Base-by-base conservation (phyloP, 169 alveolate genomes). In the Fabrea salina region DNA sequence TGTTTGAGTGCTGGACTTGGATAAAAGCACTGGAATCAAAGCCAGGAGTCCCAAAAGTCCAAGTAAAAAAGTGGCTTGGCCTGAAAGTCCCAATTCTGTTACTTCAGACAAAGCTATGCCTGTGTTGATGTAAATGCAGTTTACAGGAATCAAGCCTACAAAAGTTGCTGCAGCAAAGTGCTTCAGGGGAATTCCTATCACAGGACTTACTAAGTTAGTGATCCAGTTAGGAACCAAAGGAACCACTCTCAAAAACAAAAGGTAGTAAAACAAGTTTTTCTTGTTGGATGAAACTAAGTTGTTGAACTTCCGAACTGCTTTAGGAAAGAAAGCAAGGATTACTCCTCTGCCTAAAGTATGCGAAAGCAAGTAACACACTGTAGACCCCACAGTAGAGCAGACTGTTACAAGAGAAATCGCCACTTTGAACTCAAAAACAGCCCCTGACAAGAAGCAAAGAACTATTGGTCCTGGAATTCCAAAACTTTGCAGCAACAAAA, bases 401-500 rank as follows among this genome's bases (percentile, higher is more conserved):
- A 58, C 59, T 32, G 91, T 82, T 13, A 91, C 96, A n/a, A 88
- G 22, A 32, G 61, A 11, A 25, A 87, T 81, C 39, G 91, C 94
- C 5, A 32, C 40, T 33, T 77, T 66, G 6, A 81, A 64, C 2
- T 94, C 96, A 82, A 88, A 91, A 6, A 91, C 59, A 25, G 92
- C 86, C n/a, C 95, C 96, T 1, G 94, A 71, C 33, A 91, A 61
- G 39, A 91, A 68, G 68, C 92, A 83, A 37, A 91, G 59, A 51
- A 91, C 82, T n/a, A 91, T 79, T 25, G 96, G 94, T 1, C 96
- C 96, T 16, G 96, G 96, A 25, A 91, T 91, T 5, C 94, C 96
- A 71, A 91, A 91, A 43, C 91, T 83, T 61, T 91, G 79, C 22
- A 91, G 74, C 51, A 91, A 78, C 4, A 89, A 75, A 57, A 88